Percentiles rank a stretch among this genome's conserved stretches.
Conservation (phyloP, 495 filamentous ascomycete genomes). For the Chlorociboria aeruginascens region DNA sequence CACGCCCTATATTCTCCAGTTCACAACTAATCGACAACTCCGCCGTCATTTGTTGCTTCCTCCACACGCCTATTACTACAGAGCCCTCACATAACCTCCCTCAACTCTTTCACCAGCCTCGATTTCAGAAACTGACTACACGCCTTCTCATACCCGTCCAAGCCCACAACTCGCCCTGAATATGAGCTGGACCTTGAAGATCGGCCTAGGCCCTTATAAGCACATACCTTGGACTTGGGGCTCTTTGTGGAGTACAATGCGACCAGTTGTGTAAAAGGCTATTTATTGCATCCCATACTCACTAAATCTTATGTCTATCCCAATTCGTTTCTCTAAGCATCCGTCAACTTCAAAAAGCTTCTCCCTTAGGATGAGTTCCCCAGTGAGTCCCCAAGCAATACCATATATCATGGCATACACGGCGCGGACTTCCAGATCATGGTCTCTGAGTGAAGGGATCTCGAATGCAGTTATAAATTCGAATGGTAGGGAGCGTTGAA, state of each 20-base stretch:
- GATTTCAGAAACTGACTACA: too few species aligned
- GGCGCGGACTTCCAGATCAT: conserved; percentile 25
- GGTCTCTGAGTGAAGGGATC: not conserved
- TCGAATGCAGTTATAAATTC: conserved; percentile 5
- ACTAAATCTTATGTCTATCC: conserved; percentile 25
- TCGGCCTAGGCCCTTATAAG: conserved; percentile 35
- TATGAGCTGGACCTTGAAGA: conserved; percentile 26
- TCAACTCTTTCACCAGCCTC: too few species aligned
- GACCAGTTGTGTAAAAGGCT: conserved; percentile 33
- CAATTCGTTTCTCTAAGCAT: conserved; percentile 18
- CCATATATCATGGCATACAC: conserved; percentile 26
- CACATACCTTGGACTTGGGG: conserved; percentile 27
- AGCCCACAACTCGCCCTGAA: too few species aligned
- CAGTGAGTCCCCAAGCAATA: conserved; percentile 19
- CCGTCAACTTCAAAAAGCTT: conserved; percentile 46
- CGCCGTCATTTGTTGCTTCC: too few species aligned
- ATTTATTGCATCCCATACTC: conserved; percentile 44
- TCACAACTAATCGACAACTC: too few species aligned
- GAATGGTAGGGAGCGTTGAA: conserved; percentile 25
- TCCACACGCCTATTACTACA: too few species aligned
- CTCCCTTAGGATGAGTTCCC: conserved; percentile 20
- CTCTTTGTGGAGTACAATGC: conserved; percentile 32
- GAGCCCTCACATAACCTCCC: too few species aligned
- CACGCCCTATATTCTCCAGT: too few species aligned
- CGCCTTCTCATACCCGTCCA: too few species aligned